These are phyloP conservation scores for Ogataea ramenticola DNA, from an alignment of 805 yeast species.

Conservation along the genomic window DNA sequence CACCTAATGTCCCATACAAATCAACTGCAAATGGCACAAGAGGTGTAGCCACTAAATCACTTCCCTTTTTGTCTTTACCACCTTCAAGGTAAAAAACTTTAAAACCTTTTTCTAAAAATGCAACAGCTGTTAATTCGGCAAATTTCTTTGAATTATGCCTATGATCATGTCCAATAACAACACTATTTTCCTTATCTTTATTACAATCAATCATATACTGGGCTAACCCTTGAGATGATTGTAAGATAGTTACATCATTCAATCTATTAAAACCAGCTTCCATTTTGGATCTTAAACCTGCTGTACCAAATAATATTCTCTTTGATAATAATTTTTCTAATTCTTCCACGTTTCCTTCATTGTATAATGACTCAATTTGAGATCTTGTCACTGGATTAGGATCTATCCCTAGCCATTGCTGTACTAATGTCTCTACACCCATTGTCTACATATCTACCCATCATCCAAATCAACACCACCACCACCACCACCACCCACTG, in stretches of 20 bases:
- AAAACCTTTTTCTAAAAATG: slow-evolving; percentile 62
- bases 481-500: too few relatives aligned
- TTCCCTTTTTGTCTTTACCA: too few relatives aligned
- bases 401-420: slow-evolving; percentile 33
- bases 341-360: slow-evolving; percentile 29
- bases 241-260: slow-evolving; percentile 84
- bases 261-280: slow-evolving; percentile 84
- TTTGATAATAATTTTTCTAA: slow-evolving; percentile 44
- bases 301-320: slow-evolving; percentile 86
- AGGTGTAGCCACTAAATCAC: slow-evolving; percentile 67
- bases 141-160: slow-evolving; percentile 71
- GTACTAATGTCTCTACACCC: too few relatives aligned
- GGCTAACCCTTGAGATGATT: slow-evolving; percentile 82
- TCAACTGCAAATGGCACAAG: slow-evolving; percentile 86
- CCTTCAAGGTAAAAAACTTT: slow-evolving; percentile 57
- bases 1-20: slow-evolving; percentile 54
- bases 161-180: slow-evolving; percentile 91
- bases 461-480: too few relatives aligned
- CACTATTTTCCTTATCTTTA: slow-evolving; percentile 23
- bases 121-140: slow-evolving; percentile 74
- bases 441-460: too few relatives aligned
- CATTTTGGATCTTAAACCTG: slow-evolving; percentile 85
- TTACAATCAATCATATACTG: slow-evolving; percentile 34
- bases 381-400: slow-evolving; percentile 35
- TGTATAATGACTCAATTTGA: slow-evolving; percentile 45